Evolutionary conservation across 75 land plant genomes (phyloP), one percentile per base, ranked within the genome.

Genomic region (Picea glauca): DNA sequence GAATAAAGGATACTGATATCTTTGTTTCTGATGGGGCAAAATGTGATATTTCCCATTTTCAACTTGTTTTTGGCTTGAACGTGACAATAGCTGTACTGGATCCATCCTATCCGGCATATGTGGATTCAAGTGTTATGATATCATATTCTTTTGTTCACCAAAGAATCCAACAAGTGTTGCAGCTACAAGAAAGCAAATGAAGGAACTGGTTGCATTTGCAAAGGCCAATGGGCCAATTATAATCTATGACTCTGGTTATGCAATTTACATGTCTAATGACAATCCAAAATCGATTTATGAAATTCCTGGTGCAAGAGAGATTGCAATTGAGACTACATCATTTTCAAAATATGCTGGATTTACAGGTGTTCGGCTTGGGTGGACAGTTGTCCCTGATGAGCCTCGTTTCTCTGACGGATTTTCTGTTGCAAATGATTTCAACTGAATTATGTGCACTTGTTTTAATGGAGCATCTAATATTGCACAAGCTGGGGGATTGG

Each of bases 341-440:
- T 96, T 96, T 77, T 93, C 93, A 64, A 96, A 96, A 80, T 96
- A 89, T 85, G 99, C 96, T 77, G 96, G 99, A 30, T 96, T 96
- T 76, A 96, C 99, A 60, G 96, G 96, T 66, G 99, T 96, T 74
- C 90, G 96, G 33, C 84, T 96, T 54, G 96, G 96, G 62, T 96
- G 99, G 99, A 93, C 99, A 33, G 91, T 90, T 13, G 81, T 96
- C 78, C 96, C 99, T 12, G 88, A 90, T 57, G 88, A 94, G 78
- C 90, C 92, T 13, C 86, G 87, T 8, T 96, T 75, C 85, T 93
- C 94, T 31, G 94, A 96, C 85, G 99, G 99, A 31, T 89, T 83
- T 78, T 92, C 90, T 21, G 90, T 96, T 40, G 91, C 87, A 46
- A 92, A 88, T 77, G 99, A 96, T 78, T 96, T 96, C 86, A 96